Evolutionary conservation across 495 filamentous ascomycete genomes (phyloP).

Genomic region (Pseudotulostoma volvatum): DNA sequence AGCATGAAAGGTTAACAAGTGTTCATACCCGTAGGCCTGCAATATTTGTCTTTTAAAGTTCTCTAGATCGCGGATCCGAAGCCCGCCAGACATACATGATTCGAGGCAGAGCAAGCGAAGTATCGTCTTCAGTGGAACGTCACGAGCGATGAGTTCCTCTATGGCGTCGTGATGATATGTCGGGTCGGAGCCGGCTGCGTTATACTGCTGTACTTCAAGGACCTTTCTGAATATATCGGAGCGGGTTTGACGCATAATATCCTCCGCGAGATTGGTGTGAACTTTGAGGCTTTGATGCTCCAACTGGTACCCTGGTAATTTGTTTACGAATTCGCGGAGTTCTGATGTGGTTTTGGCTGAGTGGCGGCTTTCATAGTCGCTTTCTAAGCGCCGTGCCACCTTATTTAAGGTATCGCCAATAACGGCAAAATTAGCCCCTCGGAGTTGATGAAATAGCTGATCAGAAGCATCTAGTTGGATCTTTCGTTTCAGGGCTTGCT

Average conservation of each 20-base stretch:
- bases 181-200: slow-evolving; percentile 81
- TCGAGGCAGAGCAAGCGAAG: slow-evolving; percentile 81
- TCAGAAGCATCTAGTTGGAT: slow-evolving; percentile 82
- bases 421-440: slow-evolving; percentile 90
- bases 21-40: slow-evolving; percentile 89
- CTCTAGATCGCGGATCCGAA: slow-evolving; percentile 76
- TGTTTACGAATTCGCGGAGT: slow-evolving; percentile 80
- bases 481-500: slow-evolving; percentile 67
- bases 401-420: slow-evolving; percentile 80
- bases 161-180: slow-evolving; percentile 77
- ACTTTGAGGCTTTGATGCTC: slow-evolving; percentile 85
- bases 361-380: slow-evolving; percentile 80
- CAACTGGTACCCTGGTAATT: slow-evolving; percentile 78
- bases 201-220: slow-evolving; percentile 88
- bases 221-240: slow-evolving; percentile 75
- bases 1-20: slow-evolving; percentile 73
- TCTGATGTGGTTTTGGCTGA: slow-evolving; percentile 76
- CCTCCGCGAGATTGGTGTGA: slow-evolving; percentile 83
- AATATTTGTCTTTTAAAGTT: slow-evolving; percentile 73
- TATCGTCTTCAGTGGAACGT: slow-evolving; percentile 58
- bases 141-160: slow-evolving; percentile 82
- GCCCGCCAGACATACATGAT: slow-evolving; percentile 73
- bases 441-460: slow-evolving; percentile 71
- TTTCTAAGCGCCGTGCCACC: slow-evolving; percentile 73
- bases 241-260: slow-evolving; percentile 81